Base-by-base conservation (phyloP, 2,329 filamentous ascomycete species). In the Arthrobotrys iridis region DNA sequence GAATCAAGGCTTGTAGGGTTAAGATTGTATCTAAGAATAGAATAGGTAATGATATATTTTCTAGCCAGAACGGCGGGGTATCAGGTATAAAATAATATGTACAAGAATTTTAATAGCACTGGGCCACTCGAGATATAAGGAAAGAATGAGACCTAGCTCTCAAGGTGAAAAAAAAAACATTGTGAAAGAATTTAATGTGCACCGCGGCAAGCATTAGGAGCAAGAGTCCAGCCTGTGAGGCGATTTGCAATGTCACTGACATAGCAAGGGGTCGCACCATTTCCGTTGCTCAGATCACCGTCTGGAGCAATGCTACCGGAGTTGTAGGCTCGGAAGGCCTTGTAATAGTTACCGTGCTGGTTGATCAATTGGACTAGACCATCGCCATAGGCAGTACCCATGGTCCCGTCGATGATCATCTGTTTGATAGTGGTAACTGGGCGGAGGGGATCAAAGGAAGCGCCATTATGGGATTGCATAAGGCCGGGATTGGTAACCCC, bases 201-300 rank as follows among this genome's bases (percentile, higher is more conserved):
- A 6, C 33, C 43, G 4, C 43, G 70, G n/a, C 70, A 74, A 15
- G 22, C 28, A n/a, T 46, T 74, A 13, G 52, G 37, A 57, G 62
- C 70, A 30, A 74, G 43, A 28, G 70, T 83, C 45, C 80, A 80
- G 59, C 82, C 82, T 28, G 79, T 79, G 13, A 83, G 80, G 52
- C 82, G 80, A 68, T 83, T 82, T 35, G 82, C 81, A 74, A 83
- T 77, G 73, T 83, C 82, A 62, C 81, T 82, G 77, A 83, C 82
- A 77, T 83, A 83, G 78, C 76, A 77, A 48, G 77, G 43, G 15
- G 82, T 83, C 20, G 82, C 82, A 20, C 82, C 82, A n/a, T 64
- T 67, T 35, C 79, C 81, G 46, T 82, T 79, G 75, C 81, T 82
- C 28, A 84, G 79, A 77, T 84, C 77, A 26, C 70, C 70, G 63